Evolutionary conservation across 176 grass and related monocot genomes (phyloP).

Genomic region (Guadua angustifolia): DNA sequence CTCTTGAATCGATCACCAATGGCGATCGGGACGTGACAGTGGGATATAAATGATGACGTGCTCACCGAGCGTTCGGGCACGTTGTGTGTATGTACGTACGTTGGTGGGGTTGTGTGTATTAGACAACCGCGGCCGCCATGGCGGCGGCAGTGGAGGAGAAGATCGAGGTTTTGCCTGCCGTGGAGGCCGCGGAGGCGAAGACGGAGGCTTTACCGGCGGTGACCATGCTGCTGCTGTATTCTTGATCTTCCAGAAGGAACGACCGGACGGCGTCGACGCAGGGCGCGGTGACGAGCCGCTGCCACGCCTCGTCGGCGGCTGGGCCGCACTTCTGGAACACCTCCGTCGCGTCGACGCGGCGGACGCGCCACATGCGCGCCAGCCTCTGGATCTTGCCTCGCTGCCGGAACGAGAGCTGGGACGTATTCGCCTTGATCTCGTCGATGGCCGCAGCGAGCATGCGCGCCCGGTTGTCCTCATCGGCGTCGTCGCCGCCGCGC

Average conservation of each 20-base stretch:
- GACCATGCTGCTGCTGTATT: slow-evolving; percentile 45
- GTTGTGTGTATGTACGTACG: slow-evolving; percentile 12
- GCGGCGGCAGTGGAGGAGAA: slow-evolving; percentile 25
- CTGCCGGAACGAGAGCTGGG: slow-evolving; percentile 66
- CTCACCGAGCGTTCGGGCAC: background rate
- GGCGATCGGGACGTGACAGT: background rate
- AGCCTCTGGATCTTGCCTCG: slow-evolving; percentile 74
- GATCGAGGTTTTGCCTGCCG: slow-evolving; percentile 28
- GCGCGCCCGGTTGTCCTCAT: slow-evolving; percentile 39
- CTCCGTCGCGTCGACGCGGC: slow-evolving; percentile 77
- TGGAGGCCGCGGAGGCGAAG: background rate
- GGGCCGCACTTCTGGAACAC: slow-evolving; percentile 53
- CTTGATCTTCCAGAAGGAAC: slow-evolving; percentile 53
- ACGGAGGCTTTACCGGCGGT: slow-evolving; percentile 34
- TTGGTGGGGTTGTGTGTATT: background rate
- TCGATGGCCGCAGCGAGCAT: slow-evolving; percentile 62
- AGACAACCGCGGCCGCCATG: slow-evolving; percentile 25
- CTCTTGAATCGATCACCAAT: slow-evolving; percentile 1
- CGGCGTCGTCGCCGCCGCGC: slow-evolving; percentile 21
- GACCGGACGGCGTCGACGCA: slow-evolving; percentile 50
- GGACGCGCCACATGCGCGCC: slow-evolving; percentile 65
- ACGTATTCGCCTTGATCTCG: slow-evolving; percentile 86
- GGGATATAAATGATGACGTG: background rate
- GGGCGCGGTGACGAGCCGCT: slow-evolving; percentile 60
- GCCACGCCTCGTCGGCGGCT: slow-evolving; percentile 63